phyloP scores from a whole-genome alignment of 495 filamentous ascomycete species.

The Daldinia loculata region DNA sequence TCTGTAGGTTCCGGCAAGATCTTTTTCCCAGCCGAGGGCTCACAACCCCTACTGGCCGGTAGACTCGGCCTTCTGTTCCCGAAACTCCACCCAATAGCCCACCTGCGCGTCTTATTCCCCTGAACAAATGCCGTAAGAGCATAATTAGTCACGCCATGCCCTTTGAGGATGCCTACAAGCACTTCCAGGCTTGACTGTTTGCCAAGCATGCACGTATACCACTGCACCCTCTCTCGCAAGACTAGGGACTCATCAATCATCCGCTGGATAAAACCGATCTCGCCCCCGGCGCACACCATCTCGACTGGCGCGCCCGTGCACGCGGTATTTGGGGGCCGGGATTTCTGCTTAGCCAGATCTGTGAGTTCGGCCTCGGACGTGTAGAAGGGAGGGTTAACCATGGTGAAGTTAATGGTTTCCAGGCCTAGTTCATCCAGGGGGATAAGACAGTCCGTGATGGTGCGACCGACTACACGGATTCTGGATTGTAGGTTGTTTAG shows the following conservation, averaged over 20 bases:
- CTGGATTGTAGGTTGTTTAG: conserved; percentile 70
- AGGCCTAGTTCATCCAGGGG: conserved; percentile 64
- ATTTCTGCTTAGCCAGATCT: conserved; percentile 69
- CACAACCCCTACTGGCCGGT: conserved; percentile 64
- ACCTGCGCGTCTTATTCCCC: conserved; percentile 80
- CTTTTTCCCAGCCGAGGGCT: conserved; percentile 63
- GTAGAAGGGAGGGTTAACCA: conserved; percentile 98
- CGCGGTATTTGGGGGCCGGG: conserved; percentile 72
- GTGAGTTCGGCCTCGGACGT: conserved; percentile 73
- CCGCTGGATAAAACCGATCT: conserved; percentile 77
- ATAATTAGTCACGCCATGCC: conserved; percentile 73
- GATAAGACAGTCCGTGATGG: conserved; percentile 63
- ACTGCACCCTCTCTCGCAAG: conserved; percentile 69
- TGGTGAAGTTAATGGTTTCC: conserved; percentile 80
- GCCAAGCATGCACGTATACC: conserved; percentile 94
- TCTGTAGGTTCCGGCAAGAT: conserved; percentile 58
- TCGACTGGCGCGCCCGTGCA: conserved; percentile 86
- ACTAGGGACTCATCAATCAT: conserved; percentile 78
- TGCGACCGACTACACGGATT: conserved; percentile 69
- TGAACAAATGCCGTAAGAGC: conserved; percentile 84
- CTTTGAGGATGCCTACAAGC: conserved; percentile 68
- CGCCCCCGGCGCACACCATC: conserved; percentile 88
- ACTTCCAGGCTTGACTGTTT: conserved; percentile 75
- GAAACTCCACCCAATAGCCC: conserved; percentile 92
- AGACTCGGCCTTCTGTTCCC: conserved; percentile 69